Percentiles rank a stretch among this genome's conserved stretches.
Evolutionary conservation across 257 asterid species (phyloP).

Genomic region (Gentiana straminea): DNA sequence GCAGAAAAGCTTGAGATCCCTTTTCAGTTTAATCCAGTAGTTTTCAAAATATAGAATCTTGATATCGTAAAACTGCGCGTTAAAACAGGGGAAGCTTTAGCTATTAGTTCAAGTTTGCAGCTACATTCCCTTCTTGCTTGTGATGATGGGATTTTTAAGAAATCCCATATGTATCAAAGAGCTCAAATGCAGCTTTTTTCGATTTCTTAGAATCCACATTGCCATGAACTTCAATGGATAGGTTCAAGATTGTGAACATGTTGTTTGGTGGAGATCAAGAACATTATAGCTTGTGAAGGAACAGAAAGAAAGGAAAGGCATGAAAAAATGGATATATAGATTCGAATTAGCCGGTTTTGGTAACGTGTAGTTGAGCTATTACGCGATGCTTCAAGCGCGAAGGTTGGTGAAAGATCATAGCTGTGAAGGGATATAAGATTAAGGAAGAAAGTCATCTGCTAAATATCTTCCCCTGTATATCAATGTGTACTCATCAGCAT

Average conservation of each 20-base stretch:
- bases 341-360: constrained; percentile 54
- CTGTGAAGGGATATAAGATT: constrained; percentile 82
- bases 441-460: constrained; percentile 40
- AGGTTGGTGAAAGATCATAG: constrained; percentile 53
- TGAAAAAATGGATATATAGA: constrained; percentile 75
- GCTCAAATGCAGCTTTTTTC: constrained; percentile 56
- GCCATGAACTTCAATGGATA: constrained; percentile 64
- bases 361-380: constrained; percentile 66
- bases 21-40: constrained; percentile 74
- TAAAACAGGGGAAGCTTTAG: constrained; percentile 92
- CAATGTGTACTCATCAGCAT: too few species aligned
- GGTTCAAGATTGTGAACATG: constrained; percentile 73
- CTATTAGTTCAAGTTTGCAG: constrained; percentile 54
- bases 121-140: constrained; percentile 61
- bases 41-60: constrained; percentile 51
- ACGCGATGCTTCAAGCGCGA: constrained; percentile 81
- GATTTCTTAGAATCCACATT: constrained; percentile 74
- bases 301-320: constrained; percentile 71
- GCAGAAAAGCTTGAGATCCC: constrained; percentile 88
- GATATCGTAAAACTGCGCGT: constrained; percentile 59
- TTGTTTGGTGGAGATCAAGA: constrained; percentile 74
- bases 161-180: constrained; percentile 27
- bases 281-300: constrained; percentile 81
- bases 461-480: too few species aligned
- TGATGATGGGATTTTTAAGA: constrained; percentile 28